Conservation (phyloP, 441 rosid genomes). For the Gossypium schwendimanii region DNA sequence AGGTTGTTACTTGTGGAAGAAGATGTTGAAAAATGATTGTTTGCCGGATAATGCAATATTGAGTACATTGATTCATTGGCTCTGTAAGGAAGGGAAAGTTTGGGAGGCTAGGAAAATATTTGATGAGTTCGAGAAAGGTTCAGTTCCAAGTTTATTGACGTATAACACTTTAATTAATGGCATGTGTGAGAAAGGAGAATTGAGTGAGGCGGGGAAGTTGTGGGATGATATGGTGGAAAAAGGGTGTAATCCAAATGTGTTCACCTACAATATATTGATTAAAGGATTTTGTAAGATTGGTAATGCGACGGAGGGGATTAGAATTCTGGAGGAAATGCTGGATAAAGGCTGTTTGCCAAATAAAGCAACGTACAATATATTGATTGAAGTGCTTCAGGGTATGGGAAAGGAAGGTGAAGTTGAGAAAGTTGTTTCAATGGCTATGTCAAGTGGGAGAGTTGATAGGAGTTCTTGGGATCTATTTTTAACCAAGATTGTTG, state of each 20-base stretch:
- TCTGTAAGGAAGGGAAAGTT: constrained; percentile 64
- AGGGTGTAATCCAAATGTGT: constrained; percentile 61
- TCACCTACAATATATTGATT: constrained; percentile 63
- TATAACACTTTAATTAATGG: constrained; percentile 74
- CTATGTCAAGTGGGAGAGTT: constrained; percentile 40
- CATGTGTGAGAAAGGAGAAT: constrained; percentile 66
- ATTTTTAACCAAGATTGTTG: constrained; percentile 34
- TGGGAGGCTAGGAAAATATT: constrained; percentile 66
- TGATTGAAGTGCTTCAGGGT: constrained; percentile 48
- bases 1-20: constrained; percentile 65
- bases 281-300: constrained; percentile 59
- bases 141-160: constrained; percentile 65
- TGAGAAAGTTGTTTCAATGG: constrained; percentile 36
- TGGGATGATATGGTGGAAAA: constrained; percentile 95
- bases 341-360: constrained; percentile 56
- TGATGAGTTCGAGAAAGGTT: constrained; percentile 66
- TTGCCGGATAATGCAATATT: constrained; percentile 68
- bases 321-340: constrained; percentile 73
- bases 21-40: constrained; percentile 64
- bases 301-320: constrained; percentile 53
- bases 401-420: constrained; percentile 44
- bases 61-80: constrained; percentile 83
- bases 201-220: constrained; percentile 61
- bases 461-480: constrained; percentile 54
- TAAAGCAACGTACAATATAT: constrained; percentile 35